Conservation (phyloP, 2,329 filamentous ascomycete genomes). For the Leptosphaerulina australis region DNA sequence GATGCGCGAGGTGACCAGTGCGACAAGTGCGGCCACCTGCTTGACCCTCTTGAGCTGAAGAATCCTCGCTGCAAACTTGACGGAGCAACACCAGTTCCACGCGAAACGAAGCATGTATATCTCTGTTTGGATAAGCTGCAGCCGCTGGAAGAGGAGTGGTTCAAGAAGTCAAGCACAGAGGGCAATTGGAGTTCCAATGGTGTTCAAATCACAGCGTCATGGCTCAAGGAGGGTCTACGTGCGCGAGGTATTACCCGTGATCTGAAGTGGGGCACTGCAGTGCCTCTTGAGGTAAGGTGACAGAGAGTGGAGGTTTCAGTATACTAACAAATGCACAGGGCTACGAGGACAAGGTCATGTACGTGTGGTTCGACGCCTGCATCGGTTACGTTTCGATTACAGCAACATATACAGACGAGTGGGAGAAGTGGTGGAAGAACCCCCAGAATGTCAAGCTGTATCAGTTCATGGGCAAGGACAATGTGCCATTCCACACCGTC, state of each 20-base stretch:
- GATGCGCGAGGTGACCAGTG: constrained; percentile 62
- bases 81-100: constrained; percentile 76
- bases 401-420: constrained; percentile 83
- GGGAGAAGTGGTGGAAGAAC: constrained; percentile 95
- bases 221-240: constrained; percentile 83
- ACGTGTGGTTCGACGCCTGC: constrained; percentile 92
- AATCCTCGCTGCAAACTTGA: constrained; percentile 88
- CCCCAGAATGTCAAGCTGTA: constrained; percentile 86
- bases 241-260: constrained; percentile 89
- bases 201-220: constrained; percentile 76
- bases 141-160: constrained; percentile 77
- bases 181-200: constrained; percentile 80
- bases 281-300: constrained; percentile 54
- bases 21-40: constrained; percentile 56
- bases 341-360: constrained; percentile 81
- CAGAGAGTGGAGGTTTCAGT: not conserved
- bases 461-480: constrained; percentile 93
- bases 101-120: constrained; percentile 89
- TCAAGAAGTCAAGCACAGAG: constrained; percentile 72
- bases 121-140: constrained; percentile 85
- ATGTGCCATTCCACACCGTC: constrained; percentile 85
- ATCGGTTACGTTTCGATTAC: constrained; percentile 97
- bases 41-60: constrained; percentile 57
- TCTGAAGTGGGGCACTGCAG: constrained; percentile 82
- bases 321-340: constrained; percentile 43